These are phyloP conservation scores for Austroboletus eburneus DNA, from an alignment of 768 basidiomycete genomes.

Conservation along the genomic window DNA sequence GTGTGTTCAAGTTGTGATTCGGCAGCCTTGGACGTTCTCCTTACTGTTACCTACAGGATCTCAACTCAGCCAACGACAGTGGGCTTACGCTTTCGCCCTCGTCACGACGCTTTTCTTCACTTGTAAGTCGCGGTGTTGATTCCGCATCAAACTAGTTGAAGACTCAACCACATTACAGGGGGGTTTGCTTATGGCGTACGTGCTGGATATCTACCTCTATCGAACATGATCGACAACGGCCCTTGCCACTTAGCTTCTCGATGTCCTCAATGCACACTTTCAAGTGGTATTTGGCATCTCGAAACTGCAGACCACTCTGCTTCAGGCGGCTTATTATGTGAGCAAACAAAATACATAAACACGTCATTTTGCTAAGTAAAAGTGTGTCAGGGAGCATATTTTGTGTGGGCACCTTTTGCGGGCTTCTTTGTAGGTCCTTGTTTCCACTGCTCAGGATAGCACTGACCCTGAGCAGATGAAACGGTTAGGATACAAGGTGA, in stretches of 20 bases:
- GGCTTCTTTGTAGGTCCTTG: slow-evolving; percentile 47
- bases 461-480: slow-evolving; percentile 43
- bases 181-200: slow-evolving; percentile 65
- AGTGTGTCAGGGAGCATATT: slow-evolving; percentile 49
- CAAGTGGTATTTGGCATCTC: slow-evolving; percentile 63
- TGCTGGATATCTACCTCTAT: not conserved
- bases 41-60: slow-evolving; percentile 20
- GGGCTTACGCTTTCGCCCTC: slow-evolving; percentile 58
- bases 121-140: slow-evolving; percentile 36
- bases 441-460: not conserved
- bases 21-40: not conserved
- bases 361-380: not conserved
- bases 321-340: slow-evolving; percentile 71
- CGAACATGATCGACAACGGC: slow-evolving; percentile 15
- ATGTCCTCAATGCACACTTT: slow-evolving; percentile 71
- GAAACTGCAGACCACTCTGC: slow-evolving; percentile 67
- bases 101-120: slow-evolving; percentile 77
- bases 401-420: slow-evolving; percentile 56
- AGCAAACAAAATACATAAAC: slow-evolving; percentile 10
- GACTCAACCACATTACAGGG: slow-evolving; percentile 34
- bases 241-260: slow-evolving; percentile 51
- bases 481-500: slow-evolving; percentile 63
- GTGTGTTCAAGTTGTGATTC: slow-evolving; percentile 25
- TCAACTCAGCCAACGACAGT: slow-evolving; percentile 42
- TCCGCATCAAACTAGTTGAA: not conserved